phyloP scores from a whole-genome alignment of 352 stramenopile species.

The Halophytophthora polymorphica region DNA sequence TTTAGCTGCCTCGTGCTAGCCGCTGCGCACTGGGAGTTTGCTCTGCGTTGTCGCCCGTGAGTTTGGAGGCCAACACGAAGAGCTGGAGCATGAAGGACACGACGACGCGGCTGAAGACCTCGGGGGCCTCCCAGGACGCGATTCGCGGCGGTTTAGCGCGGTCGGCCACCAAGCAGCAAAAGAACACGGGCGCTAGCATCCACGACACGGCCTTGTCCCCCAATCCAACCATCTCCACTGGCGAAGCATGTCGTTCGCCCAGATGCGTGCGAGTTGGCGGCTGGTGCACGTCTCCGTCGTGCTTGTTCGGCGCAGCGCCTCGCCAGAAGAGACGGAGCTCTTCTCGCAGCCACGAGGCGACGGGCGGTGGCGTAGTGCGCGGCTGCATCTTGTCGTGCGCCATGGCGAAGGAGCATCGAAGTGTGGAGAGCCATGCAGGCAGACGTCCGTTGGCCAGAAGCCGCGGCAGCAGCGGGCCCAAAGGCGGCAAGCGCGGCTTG shows the following conservation, averaged over 20 bases:
- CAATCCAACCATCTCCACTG: neutral
- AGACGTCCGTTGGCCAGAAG: too few relatives aligned
- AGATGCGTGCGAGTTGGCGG: too few relatives aligned
- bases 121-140: slow-evolving; percentile 21
- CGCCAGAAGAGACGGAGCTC: too few relatives aligned
- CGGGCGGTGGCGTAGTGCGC: too few relatives aligned
- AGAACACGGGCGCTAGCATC: slow-evolving; percentile 39
- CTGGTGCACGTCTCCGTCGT: too few relatives aligned
- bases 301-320: too few relatives aligned
- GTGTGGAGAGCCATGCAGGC: too few relatives aligned
- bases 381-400: too few relatives aligned
- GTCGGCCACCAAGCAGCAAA: slow-evolving; percentile 39
- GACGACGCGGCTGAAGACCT: slow-evolving; percentile 37
- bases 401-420: too few relatives aligned
- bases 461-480: too few relatives aligned
- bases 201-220: slow-evolving; percentile 31
- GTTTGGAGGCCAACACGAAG: slow-evolving; percentile 16
- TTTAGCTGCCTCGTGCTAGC: slow-evolving; percentile 6
- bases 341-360: too few relatives aligned
- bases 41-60: neutral
- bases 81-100: slow-evolving; percentile 42
- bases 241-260: slow-evolving; percentile 6
- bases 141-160: slow-evolving; percentile 10
- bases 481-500: too few relatives aligned
- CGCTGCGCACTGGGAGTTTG: neutral